Conservation (phyloP, 75 land plant genomes). For the Larix kaempferi region DNA sequence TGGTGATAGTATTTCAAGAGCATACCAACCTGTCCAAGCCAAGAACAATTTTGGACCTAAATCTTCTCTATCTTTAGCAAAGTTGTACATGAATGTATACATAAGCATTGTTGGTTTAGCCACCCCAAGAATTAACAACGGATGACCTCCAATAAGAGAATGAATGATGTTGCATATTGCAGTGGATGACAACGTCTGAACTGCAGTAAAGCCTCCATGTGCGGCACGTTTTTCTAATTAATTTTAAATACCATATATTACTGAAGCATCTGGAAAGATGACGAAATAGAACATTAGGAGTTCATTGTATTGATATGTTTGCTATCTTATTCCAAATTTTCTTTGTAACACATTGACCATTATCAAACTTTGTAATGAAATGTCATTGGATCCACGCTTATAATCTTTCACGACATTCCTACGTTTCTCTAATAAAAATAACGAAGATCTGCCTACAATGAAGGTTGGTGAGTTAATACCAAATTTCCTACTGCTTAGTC, state of each 20-base stretch:
- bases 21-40: slow-evolving; percentile 92
- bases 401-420: not conserved
- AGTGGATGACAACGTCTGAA: too few relatives aligned
- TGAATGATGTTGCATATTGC: too few relatives aligned
- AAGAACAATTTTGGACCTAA: slow-evolving; percentile 64
- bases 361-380: not conserved
- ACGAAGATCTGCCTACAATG: not conserved
- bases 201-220: too few relatives aligned
- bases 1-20: not conserved
- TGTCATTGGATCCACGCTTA: not conserved
- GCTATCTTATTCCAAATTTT: not conserved
- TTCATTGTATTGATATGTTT: not conserved
- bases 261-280: not conserved
- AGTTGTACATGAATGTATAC: too few relatives aligned
- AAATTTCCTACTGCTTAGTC: not conserved
- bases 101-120: too few relatives aligned
- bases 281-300: not conserved
- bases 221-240: too few relatives aligned
- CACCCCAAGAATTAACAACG: too few relatives aligned
- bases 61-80: slow-evolving; percentile 38
- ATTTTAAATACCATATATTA: not conserved
- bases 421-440: not conserved
- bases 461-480: not conserved
- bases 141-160: too few relatives aligned
- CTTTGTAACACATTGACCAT: not conserved